Percentiles rank a stretch among this genome's conserved stretches.
Conservation (phyloP, 1,139 yeast genomes). For the Kurtzmaniella quercitrusa region DNA sequence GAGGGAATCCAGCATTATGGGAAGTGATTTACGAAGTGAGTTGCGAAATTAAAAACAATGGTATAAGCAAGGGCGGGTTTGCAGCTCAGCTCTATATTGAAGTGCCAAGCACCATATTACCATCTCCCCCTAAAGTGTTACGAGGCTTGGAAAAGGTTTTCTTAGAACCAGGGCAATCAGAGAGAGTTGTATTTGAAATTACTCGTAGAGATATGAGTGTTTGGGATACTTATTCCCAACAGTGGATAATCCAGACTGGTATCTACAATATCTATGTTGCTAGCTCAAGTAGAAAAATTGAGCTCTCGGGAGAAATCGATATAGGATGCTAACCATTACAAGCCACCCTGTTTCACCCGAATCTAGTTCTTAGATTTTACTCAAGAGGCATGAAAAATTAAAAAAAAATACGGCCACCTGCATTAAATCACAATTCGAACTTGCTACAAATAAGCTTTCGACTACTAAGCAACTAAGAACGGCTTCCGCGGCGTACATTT, state of each 20-base stretch:
- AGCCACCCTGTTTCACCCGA: background rate
- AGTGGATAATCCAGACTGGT: slow-evolving; percentile 61
- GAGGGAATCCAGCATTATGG: slow-evolving; percentile 47
- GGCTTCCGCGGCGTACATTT: background rate
- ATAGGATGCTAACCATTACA: slow-evolving; percentile 23
- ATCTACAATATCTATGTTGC: slow-evolving; percentile 51
- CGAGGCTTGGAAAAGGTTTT: slow-evolving; percentile 59
- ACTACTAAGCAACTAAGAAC: background rate
- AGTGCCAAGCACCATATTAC: slow-evolving; percentile 40
- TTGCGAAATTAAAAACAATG: slow-evolving; percentile 48
- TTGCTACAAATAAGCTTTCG: background rate
- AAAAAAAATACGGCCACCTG: background rate
- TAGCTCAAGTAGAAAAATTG: slow-evolving; percentile 49
- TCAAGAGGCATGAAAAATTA: background rate
- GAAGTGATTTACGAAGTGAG: slow-evolving; percentile 44
- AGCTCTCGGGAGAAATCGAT: slow-evolving; percentile 44
- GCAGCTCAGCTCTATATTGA: slow-evolving; percentile 58
- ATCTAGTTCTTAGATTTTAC: background rate
- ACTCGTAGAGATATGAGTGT: slow-evolving; percentile 53
- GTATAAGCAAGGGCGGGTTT: slow-evolving; percentile 46
- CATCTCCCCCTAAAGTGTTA: slow-evolving; percentile 48
- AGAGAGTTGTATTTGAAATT: slow-evolving; percentile 40
- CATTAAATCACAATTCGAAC: background rate
- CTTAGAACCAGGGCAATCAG: slow-evolving; percentile 40
- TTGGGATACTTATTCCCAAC: slow-evolving; percentile 57